These are phyloP conservation scores for Lachancea lanzarotensis DNA, from an alignment of 805 yeast species.

Conservation along the genomic window DNA sequence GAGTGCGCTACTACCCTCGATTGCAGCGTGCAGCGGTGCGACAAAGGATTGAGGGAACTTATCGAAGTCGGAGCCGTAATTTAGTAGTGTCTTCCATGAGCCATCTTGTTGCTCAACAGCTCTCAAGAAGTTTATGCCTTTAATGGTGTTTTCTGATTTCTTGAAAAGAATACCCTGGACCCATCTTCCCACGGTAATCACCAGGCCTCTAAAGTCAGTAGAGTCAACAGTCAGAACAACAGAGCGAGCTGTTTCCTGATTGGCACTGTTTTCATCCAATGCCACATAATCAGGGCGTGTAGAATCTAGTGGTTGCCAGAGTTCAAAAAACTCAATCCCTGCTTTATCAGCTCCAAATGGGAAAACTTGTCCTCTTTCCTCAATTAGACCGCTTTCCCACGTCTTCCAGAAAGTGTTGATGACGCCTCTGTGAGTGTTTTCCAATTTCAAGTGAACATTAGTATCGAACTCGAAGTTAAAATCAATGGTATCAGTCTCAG, in stretches of 20 bases:
- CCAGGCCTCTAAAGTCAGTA: slow-evolving; percentile 24
- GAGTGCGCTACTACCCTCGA: slow-evolving; percentile 19
- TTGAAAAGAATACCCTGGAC: slow-evolving; percentile 31
- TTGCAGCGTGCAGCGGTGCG: slow-evolving; percentile 19
- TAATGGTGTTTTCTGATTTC: slow-evolving; percentile 14
- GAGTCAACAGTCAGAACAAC: slow-evolving; percentile 21
- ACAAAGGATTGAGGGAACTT: slow-evolving; percentile 26
- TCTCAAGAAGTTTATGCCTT: slow-evolving; percentile 28
- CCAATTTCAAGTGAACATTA: slow-evolving; percentile 23
- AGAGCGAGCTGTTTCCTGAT: slow-evolving; percentile 12
- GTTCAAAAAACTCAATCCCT: slow-evolving; percentile 28
- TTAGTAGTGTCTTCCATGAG: slow-evolving; percentile 9
- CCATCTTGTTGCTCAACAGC: slow-evolving; percentile 17
- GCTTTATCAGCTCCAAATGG: slow-evolving; percentile 26
- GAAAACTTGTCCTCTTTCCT: slow-evolving; percentile 30
- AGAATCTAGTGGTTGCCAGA: slow-evolving; percentile 34
- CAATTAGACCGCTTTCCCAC: slow-evolving; percentile 31
- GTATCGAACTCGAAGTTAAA: slow-evolving; percentile 29
- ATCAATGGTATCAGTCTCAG: slow-evolving; percentile 18
- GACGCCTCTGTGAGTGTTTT: slow-evolving; percentile 26
- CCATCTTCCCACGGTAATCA: slow-evolving; percentile 30
- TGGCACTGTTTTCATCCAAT: slow-evolving; percentile 5
- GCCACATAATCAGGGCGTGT: slow-evolving; percentile 18
- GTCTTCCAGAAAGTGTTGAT: slow-evolving; percentile 28
- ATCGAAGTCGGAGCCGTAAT: slow-evolving; percentile 22